A percentile compares a stretch with the other conserved stretches of the same genome.
These are phyloP conservation scores for Globisporangium emineosum DNA, from an alignment of 352 stramenopile genomes.

Conservation along the genomic window DNA sequence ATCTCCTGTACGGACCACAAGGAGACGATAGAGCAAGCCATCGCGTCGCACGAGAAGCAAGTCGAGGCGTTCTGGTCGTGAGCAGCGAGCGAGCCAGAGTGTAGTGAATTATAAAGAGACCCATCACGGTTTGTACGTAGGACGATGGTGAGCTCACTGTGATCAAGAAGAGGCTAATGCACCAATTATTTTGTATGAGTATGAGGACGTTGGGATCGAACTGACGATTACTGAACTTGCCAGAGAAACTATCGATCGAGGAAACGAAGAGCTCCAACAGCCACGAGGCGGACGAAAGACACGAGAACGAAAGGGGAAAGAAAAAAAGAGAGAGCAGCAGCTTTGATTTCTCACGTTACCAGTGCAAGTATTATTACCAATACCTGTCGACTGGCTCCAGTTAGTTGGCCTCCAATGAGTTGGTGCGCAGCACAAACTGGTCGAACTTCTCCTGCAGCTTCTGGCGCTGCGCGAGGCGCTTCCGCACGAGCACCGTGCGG, in stretches of 20 bases:
- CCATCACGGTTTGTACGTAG: constrained; percentile 2
- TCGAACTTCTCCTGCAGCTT: constrained; percentile 86
- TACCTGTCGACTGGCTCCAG: not conserved
- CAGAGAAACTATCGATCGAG: not conserved
- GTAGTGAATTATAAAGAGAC: not conserved
- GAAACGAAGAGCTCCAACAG: not conserved
- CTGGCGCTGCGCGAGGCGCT: constrained; percentile 75
- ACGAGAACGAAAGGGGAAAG: not conserved
- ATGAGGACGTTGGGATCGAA: not conserved
- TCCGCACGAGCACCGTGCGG: constrained; percentile 62
- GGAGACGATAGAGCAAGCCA: constrained; percentile 51
- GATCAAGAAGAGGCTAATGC: too few relatives aligned
- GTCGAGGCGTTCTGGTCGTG: constrained; percentile 48
- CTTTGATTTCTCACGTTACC: constrained; percentile 5
- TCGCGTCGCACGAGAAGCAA: constrained; percentile 56
- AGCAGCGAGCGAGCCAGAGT: constrained; percentile 4
- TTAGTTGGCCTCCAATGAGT: constrained; percentile 31
- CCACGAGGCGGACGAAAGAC: not conserved
- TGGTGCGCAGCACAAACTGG: constrained; percentile 75
- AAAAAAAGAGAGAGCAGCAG: not conserved
- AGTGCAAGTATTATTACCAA: too few relatives aligned
- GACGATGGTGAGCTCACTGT: not conserved
- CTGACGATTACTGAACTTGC: not conserved
- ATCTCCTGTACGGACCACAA: constrained; percentile 70
- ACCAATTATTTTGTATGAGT: constrained; percentile 13